These are phyloP conservation scores for Termitomyces sp. DNA, from an alignment of 768 basidiomycete genomes.

Conservation along the genomic window DNA sequence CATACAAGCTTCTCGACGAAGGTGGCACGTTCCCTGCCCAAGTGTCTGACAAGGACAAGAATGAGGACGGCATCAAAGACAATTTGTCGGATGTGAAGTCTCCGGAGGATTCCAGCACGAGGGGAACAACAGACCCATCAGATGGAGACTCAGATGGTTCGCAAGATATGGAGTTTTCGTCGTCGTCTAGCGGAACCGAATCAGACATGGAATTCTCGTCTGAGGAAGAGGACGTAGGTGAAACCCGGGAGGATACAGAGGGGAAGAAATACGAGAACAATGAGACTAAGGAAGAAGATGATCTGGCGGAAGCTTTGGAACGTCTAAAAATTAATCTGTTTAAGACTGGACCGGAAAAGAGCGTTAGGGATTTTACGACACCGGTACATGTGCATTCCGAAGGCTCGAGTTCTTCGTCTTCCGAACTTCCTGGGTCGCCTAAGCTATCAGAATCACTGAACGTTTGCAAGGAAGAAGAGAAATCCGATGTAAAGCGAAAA, in stretches of 20 bases:
- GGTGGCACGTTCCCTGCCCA: constrained; percentile 1
- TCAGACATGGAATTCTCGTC: constrained; percentile 6
- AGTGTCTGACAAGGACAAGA: not conserved
- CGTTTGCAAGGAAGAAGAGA: not conserved
- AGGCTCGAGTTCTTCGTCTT: not conserved
- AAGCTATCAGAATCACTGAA: not conserved
- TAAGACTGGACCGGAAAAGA: not conserved
- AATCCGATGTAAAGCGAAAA: not conserved
- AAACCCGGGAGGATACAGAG: not conserved
- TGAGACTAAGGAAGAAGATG: not conserved
- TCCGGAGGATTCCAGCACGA: not conserved
- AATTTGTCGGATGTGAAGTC: not conserved
- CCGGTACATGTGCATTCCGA: not conserved
- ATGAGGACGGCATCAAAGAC: not conserved
- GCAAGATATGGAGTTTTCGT: constrained; percentile 7
- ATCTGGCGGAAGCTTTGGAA: not conserved
- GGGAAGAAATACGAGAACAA: not conserved
- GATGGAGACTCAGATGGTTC: constrained; percentile 2
- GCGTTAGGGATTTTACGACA: not conserved
- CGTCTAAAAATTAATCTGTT: not conserved
- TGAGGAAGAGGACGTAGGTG: not conserved
- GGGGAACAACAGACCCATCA: not conserved
- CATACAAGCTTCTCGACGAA: constrained; percentile 8
- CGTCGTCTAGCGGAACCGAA: not conserved
- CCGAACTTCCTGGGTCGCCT: not conserved